Percentiles rank a stretch among this genome's conserved stretches.
phyloP scores from a whole-genome alignment of 148 eudicot species.

The Cornus kousa region DNA sequence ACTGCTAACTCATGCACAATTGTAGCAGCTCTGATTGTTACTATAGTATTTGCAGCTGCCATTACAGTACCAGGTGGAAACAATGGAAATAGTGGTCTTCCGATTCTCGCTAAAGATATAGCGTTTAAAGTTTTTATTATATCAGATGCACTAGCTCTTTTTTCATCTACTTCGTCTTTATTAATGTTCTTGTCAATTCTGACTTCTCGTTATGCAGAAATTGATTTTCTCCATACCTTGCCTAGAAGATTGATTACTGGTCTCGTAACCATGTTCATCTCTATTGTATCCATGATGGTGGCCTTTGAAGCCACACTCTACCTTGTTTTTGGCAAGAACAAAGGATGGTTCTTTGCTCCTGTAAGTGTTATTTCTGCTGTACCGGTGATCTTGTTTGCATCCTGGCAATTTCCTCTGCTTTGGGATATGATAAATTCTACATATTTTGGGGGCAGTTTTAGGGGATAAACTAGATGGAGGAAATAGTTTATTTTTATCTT shows the following conservation, averaged over 20 bases:
- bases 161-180: no score
- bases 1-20: not conserved
- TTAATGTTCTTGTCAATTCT: not conserved
- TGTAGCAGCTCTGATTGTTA: not conserved
- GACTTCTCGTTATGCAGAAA: not conserved
- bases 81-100: not conserved
- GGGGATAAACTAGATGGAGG: no score
- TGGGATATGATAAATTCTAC: no score
- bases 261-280: slow-evolving; percentile 4
- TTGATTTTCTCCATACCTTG: not conserved
- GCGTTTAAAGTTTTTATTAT: not conserved
- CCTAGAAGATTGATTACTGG: not conserved
- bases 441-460: no score
- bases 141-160: not conserved
- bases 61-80: slow-evolving; percentile 6
- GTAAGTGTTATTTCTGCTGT: no score
- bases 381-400: no score
- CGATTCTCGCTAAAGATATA: not conserved
- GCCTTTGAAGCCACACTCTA: no score
- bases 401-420: no score
- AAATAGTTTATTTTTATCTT: no score
- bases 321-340: no score
- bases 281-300: not conserved
- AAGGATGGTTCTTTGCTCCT: no score
- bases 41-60: not conserved